A percentile compares a stretch with the other conserved stretches of the same genome.
Evolutionary conservation across 192 early-diverging fungal genomes (phyloP).

Genomic region (Podila minutissima): DNA sequence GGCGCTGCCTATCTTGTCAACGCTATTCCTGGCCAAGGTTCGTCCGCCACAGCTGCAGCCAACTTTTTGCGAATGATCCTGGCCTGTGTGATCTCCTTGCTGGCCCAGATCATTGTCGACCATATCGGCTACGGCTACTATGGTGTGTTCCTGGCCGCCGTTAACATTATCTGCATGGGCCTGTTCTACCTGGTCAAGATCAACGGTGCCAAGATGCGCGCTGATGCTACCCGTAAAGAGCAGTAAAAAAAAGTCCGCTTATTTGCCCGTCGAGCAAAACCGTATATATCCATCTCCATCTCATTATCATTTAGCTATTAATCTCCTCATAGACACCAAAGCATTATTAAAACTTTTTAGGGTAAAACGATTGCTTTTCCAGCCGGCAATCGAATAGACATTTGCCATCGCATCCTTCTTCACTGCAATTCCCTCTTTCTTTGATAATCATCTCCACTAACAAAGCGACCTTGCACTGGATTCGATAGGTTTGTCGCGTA

Average conservation of each 20-base stretch:
- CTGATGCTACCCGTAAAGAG: constrained; percentile 31
- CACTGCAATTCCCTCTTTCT: no score
- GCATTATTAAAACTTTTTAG: no score
- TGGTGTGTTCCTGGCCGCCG: constrained; percentile 50
- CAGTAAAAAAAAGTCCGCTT: not conserved
- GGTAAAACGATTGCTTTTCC: no score
- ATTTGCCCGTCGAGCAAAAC: no score
- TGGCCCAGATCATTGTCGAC: constrained; percentile 52
- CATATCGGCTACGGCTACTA: constrained; percentile 51
- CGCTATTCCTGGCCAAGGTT: constrained; percentile 55
- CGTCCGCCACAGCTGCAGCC: constrained; percentile 55
- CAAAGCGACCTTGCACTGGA: no score
- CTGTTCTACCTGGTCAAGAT: constrained; percentile 52
- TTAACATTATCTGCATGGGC: constrained; percentile 46
- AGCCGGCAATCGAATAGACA: no score
- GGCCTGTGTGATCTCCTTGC: constrained; percentile 52
- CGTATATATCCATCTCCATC: no score
- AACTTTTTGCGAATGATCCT: constrained; percentile 55
- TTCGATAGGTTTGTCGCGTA: no score
- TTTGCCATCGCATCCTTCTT: no score
- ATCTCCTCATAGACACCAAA: no score
- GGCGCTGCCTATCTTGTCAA: constrained; percentile 58
- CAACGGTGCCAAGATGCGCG: constrained; percentile 51
- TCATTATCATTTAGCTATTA: no score
- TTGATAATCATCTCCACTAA: no score